Evolutionary conservation across 441 rosid genomes (phyloP), one percentile per base, ranked within the genome.

Genomic region (Francoa sonchifolia): DNA sequence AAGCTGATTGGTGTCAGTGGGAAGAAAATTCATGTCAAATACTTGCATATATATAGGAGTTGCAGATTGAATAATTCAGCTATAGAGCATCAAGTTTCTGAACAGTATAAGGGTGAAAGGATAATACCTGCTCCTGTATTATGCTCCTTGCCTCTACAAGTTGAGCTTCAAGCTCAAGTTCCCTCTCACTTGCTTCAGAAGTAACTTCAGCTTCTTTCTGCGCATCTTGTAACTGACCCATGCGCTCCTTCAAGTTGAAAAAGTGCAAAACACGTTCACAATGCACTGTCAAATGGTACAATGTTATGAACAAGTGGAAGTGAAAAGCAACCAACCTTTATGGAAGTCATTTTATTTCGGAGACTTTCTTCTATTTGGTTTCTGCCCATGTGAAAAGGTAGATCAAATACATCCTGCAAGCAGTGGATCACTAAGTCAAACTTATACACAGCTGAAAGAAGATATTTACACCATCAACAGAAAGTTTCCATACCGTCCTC

Each of bases 101-200:
- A 17, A 25, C 35, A 50, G 23, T 16, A n/a, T n/a, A n/a, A n/a
- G 0, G 1, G 38, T 3, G 2, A n/a, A 17, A 38, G 7, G 28
- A 32, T 8, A 38, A 13, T 45, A 84, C 94, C 95, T 90, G 98
- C 70, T 90, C 98, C 65, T 85, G 94, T 63, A 85, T 85, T 46
- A 85, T 90, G 68, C 98, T 89, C 37, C 96, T 85, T 21, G 96
- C 96, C 71, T 90, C 96, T 35, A 85, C 98, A 34, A 90, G 87
- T 63, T 85, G 98, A 54, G 95, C 98, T 77, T 86, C 95, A 21
- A 90, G 99, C 57, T 86, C 99, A 58, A 90, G 99, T 73, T 90
- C 99, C 56, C 99, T 78, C 70, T 90, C 95, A 17, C 93, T 82
- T 47, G 81, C 99, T 72, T 90, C 96, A 27, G 93, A 76, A 47